These are phyloP conservation scores for Tetrapyrgos nigripes DNA, from an alignment of 1,284 basidiomycete genomes.

Conservation along the genomic window DNA sequence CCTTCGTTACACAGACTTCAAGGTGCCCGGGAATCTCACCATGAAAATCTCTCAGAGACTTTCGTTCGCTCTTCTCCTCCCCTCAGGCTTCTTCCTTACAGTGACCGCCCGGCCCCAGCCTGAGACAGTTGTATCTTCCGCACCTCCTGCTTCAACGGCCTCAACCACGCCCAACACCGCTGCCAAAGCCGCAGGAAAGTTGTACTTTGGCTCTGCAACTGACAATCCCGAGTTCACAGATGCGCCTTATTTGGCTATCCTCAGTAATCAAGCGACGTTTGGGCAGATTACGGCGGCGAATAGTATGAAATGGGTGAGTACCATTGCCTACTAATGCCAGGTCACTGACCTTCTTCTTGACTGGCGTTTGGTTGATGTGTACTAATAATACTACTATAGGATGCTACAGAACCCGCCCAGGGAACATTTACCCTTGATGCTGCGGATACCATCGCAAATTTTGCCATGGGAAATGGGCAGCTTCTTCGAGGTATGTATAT, in stretches of 20 bases:
- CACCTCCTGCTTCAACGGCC: constrained; percentile 19
- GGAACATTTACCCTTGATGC: constrained; percentile 52
- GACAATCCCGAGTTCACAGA: constrained; percentile 51
- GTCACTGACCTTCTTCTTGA: not conserved
- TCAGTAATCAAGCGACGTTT: constrained; percentile 40
- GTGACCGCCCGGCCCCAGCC: too few relatives aligned
- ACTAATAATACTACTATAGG: constrained; percentile 33
- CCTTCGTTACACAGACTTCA: too few relatives aligned
- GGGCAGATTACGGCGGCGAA: constrained; percentile 49
- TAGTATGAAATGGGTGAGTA: constrained; percentile 50
- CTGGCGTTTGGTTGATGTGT: not conserved
- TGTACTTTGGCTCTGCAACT: constrained; percentile 56
- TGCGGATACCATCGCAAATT: constrained; percentile 51
- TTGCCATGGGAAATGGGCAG: constrained; percentile 50
- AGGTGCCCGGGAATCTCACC: too few relatives aligned
- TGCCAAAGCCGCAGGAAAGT: constrained; percentile 46
- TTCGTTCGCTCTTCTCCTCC: too few relatives aligned
- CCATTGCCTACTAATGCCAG: too few relatives aligned
- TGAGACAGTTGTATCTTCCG: too few relatives aligned
- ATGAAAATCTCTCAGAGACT: too few relatives aligned
- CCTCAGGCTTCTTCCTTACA: too few relatives aligned
- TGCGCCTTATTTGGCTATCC: constrained; percentile 36
- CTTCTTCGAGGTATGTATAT: constrained; percentile 43
- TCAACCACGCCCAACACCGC: constrained; percentile 34
- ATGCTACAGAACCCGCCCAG: constrained; percentile 57